These are phyloP conservation scores for Puccinia triticina DNA, from an alignment of 1,284 basidiomycete species.

Conservation along the genomic window DNA sequence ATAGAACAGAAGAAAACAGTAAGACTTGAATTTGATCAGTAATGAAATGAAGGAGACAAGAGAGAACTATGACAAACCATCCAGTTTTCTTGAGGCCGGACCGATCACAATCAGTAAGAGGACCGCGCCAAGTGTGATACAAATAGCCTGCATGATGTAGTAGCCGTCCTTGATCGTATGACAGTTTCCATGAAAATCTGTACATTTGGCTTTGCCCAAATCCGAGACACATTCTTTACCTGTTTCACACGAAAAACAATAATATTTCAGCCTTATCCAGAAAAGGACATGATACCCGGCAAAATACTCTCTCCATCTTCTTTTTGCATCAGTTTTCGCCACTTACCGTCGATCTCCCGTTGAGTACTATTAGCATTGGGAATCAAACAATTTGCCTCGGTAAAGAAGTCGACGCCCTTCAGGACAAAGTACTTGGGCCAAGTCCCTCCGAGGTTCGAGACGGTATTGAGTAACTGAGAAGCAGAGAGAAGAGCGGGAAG, in stretches of 20 bases:
- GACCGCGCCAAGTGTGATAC: constrained; percentile 73
- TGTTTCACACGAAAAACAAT: constrained; percentile 58
- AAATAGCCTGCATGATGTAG: constrained; percentile 79
- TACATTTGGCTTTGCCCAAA: constrained; percentile 78
- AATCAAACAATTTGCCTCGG: constrained; percentile 76
- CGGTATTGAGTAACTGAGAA: constrained; percentile 83
- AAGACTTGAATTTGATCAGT: background rate
- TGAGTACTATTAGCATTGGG: constrained; percentile 40
- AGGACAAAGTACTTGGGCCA: constrained; percentile 94
- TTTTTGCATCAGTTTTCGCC: background rate
- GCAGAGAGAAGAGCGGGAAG: background rate
- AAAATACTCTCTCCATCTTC: background rate
- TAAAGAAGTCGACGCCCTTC: constrained; percentile 86
- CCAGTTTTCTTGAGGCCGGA: constrained; percentile 79
- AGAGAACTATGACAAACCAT: constrained; percentile 69
- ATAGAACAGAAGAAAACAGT: background rate
- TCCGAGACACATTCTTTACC: constrained; percentile 86
- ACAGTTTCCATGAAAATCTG: constrained; percentile 76
- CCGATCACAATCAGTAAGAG: constrained; percentile 77
- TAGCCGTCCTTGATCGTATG: constrained; percentile 86
- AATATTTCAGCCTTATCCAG: background rate
- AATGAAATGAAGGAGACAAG: background rate
- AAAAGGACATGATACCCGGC: background rate
- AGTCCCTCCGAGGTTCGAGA: constrained; percentile 94
- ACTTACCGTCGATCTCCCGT: constrained; percentile 43